Conservation (phyloP, 192 early-diverging fungal genomes). For the Backusella liffmaniae region DNA sequence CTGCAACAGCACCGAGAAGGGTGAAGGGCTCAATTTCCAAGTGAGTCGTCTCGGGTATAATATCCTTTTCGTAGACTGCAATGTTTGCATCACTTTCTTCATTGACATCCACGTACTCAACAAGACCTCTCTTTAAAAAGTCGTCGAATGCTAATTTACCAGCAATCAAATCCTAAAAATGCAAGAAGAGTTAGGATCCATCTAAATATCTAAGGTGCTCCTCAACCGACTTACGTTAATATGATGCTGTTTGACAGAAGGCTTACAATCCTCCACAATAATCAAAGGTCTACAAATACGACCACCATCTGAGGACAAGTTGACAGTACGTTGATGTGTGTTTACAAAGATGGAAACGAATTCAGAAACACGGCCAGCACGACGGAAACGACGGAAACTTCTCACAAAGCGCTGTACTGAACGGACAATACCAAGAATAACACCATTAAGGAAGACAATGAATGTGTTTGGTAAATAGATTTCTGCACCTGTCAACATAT, state of each 20-base stretch:
- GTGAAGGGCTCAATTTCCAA: slow-evolving; percentile 97
- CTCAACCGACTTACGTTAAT: slow-evolving; percentile 47
- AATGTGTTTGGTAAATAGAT: slow-evolving; percentile 78
- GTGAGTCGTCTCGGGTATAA: slow-evolving; percentile 87
- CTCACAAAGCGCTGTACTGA: slow-evolving; percentile 81
- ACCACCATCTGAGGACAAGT: slow-evolving; percentile 92
- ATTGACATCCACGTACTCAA: slow-evolving; percentile 97
- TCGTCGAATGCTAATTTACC: slow-evolving; percentile 82
- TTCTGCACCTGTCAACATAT: slow-evolving; percentile 84
- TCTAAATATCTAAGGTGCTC: neutral
- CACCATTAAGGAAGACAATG: slow-evolving; percentile 92
- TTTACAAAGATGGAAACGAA: slow-evolving; percentile 91
- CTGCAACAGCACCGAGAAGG: slow-evolving; percentile 94
- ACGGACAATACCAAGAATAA: slow-evolving; percentile 87
- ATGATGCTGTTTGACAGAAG: slow-evolving; percentile 63
- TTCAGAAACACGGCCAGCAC: slow-evolving; percentile 84
- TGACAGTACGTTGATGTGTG: slow-evolving; percentile 78
- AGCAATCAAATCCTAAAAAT: slow-evolving; percentile 43
- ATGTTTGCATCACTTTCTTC: slow-evolving; percentile 97
- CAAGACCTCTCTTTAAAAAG: slow-evolving; percentile 83
- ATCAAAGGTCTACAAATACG: slow-evolving; percentile 96
- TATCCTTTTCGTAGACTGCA: slow-evolving; percentile 85
- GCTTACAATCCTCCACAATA: slow-evolving; percentile 82
- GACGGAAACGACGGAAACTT: slow-evolving; percentile 82
- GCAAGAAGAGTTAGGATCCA: neutral